phyloP scores from a whole-genome alignment of 306 rosid species.

The Cicer chorassanicum region DNA sequence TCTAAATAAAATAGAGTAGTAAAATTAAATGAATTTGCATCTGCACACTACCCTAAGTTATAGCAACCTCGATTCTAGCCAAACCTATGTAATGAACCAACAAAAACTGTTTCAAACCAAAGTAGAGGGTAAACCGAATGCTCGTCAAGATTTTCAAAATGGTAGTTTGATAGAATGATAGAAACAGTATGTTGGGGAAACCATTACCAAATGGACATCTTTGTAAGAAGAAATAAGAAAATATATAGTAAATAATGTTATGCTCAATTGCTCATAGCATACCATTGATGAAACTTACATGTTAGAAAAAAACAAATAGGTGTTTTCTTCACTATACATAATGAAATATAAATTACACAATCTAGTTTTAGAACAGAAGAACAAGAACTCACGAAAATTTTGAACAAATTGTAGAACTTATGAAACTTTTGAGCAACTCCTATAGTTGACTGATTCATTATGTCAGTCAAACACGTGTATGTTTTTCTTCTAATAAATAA shows the following conservation, averaged over 20 bases:
- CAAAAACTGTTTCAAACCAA: neutral
- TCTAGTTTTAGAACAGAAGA: slow-evolving; percentile 15
- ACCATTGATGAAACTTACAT: neutral
- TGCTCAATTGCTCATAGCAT: too few relatives aligned
- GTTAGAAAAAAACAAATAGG: neutral
- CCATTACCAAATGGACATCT: neutral
- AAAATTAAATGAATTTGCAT: too few relatives aligned
- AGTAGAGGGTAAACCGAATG: slow-evolving; percentile 10
- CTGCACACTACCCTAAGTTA: too few relatives aligned
- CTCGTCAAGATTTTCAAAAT: slow-evolving; percentile 9
- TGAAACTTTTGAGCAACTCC: slow-evolving; percentile 11
- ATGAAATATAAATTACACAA: slow-evolving; percentile 15
- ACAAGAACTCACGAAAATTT: slow-evolving; percentile 8
- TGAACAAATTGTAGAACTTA: slow-evolving; percentile 21
- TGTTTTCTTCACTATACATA: slow-evolving; percentile 26
- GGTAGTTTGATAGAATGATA: neutral
- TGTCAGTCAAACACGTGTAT: slow-evolving; percentile 6
- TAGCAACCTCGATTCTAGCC: neutral
- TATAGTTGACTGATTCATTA: slow-evolving; percentile 13
- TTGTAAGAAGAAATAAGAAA: slow-evolving; percentile 28
- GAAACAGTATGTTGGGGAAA: too few relatives aligned
- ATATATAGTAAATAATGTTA: neutral
- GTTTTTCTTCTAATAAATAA: neutral
- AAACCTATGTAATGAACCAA: slow-evolving; percentile 1
- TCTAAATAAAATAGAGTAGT: too few relatives aligned